These are phyloP conservation scores for Nicotiana paniculata DNA, from an alignment of 257 asterid genomes.

Conservation along the genomic window DNA sequence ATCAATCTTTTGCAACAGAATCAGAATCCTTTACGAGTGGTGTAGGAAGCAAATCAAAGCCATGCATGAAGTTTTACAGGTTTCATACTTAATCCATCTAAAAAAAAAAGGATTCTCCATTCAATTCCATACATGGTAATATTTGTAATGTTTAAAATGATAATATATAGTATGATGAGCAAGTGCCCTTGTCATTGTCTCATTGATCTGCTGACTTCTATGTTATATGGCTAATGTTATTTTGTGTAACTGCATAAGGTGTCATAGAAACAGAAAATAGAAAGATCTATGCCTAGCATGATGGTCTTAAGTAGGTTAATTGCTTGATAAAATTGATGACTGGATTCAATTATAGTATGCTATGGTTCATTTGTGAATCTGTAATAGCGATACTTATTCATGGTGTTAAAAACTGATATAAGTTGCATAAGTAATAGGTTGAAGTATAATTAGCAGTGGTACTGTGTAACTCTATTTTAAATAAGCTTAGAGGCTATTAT, in stretches of 20 bases:
- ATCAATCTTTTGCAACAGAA: constrained; percentile 89
- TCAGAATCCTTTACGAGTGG: constrained; percentile 78
- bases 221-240: neutral
- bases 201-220: neutral
- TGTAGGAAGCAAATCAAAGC: constrained; percentile 98
- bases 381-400: neutral
- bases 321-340: neutral
- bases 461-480: no score
- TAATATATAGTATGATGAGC: neutral
- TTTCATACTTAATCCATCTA: constrained; percentile 65
- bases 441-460: no score
- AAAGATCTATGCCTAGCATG: neutral
- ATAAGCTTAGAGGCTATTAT: no score
- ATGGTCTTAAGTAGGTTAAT: neutral
- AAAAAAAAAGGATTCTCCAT: constrained; percentile 12
- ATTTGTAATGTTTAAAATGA: neutral
- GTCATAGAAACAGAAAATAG: neutral
- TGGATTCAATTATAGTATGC: neutral
- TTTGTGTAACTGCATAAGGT: neutral
- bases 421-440: neutral
- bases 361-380: neutral
- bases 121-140: neutral
- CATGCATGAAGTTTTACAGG: constrained; percentile 99
- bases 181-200: neutral
- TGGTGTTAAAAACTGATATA: neutral